A percentile compares a stretch with the other conserved stretches of the same genome.
Conservation (phyloP, 345 rosid genomes). For the Adansonia digitata region DNA sequence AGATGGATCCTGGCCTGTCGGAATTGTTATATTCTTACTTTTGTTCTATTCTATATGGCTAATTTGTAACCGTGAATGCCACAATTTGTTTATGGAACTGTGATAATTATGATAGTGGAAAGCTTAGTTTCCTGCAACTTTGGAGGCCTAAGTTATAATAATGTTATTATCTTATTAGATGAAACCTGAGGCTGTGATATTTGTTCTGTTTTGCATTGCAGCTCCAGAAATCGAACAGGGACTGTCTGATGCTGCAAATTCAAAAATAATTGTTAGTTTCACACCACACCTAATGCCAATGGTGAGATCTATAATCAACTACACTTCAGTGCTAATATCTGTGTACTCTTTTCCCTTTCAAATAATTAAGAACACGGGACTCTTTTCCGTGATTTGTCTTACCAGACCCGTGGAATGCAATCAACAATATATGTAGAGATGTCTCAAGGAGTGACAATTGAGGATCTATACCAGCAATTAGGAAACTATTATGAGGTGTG, state of each 20-base stretch:
- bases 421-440: constrained; percentile 84
- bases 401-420: constrained; percentile 94
- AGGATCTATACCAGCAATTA: constrained; percentile 63
- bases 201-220: constrained; percentile 31
- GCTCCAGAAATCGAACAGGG: constrained; percentile 99
- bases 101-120: not conserved
- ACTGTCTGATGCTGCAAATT: constrained; percentile 59
- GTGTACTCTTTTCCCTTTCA: constrained; percentile 4
- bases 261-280: constrained; percentile 82
- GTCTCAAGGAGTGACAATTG: constrained; percentile 55
- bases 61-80: not conserved
- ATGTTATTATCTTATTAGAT: not conserved
- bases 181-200: constrained; percentile 2
- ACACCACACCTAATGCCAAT: constrained; percentile 99
- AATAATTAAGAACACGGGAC: not conserved
- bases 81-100: not conserved
- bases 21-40: not conserved
- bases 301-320: constrained; percentile 37
- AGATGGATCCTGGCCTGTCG: not conserved
- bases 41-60: not conserved
- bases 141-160: not conserved
- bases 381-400: constrained; percentile 11
- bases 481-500: constrained; percentile 56
- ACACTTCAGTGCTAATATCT: constrained; percentile 4
- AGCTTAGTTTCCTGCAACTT: not conserved